phyloP scores from a whole-genome alignment of 2,329 filamentous ascomycete genomes.

The Colletotrichum echinochloae region DNA sequence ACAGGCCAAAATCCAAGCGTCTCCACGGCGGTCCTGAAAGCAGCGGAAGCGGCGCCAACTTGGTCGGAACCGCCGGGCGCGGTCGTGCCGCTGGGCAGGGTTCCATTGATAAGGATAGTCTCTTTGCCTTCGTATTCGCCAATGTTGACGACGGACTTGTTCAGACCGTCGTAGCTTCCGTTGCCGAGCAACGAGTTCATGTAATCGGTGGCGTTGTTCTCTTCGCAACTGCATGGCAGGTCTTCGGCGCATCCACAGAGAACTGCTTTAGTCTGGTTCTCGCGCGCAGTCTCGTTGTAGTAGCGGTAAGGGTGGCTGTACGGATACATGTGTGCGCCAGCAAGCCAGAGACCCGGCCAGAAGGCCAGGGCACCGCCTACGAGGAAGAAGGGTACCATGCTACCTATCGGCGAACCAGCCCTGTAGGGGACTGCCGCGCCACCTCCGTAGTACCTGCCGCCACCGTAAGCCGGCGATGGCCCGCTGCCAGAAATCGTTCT shows the following conservation, averaged over 20 bases:
- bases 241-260: slow-evolving; percentile 70
- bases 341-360: slow-evolving; percentile 75
- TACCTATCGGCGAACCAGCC: slow-evolving; percentile 55
- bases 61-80: slow-evolving; percentile 52
- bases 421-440: slow-evolving; percentile 72
- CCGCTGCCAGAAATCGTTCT: slow-evolving; percentile 70
- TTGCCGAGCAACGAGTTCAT: slow-evolving; percentile 74
- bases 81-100: slow-evolving; percentile 75
- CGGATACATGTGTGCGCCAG: slow-evolving; percentile 60
- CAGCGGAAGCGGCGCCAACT: slow-evolving; percentile 52
- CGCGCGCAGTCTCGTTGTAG: slow-evolving; percentile 58
- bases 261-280: slow-evolving; percentile 71
- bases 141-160: slow-evolving; percentile 72
- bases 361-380: slow-evolving; percentile 63
- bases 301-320: slow-evolving; percentile 69
- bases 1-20: slow-evolving; percentile 64
- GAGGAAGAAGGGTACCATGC: slow-evolving; percentile 63
- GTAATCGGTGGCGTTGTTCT: slow-evolving; percentile 59
- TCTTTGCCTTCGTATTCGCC: slow-evolving; percentile 62
- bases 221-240: slow-evolving; percentile 64
- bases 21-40: slow-evolving; percentile 50
- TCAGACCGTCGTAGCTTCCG: slow-evolving; percentile 63
- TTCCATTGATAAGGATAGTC: slow-evolving; percentile 81
- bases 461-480: slow-evolving; percentile 67
- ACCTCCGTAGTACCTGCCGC: slow-evolving; percentile 74